These are phyloP conservation scores for Candida pini DNA, from an alignment of 805 yeast species.

Conservation along the genomic window DNA sequence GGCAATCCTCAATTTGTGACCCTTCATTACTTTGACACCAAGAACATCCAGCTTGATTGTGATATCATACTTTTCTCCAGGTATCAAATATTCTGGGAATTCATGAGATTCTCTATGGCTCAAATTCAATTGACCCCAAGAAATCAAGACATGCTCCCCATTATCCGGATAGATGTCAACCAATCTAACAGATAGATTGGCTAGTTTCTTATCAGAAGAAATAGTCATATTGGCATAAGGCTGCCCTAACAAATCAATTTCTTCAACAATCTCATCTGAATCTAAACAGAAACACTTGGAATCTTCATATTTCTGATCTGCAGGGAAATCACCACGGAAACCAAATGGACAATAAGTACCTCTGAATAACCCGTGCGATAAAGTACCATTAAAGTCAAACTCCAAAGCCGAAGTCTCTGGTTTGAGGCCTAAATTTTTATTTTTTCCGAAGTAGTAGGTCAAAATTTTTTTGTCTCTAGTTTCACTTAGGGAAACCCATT, in stretches of 20 bases:
- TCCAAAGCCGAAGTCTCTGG: constrained; percentile 6
- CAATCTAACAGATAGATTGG: constrained; percentile 35
- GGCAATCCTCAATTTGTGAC: constrained; percentile 35
- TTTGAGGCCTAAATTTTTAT: constrained; percentile 5
- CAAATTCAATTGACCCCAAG: constrained; percentile 42
- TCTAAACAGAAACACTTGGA: constrained; percentile 34
- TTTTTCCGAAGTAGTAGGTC: constrained; percentile 11
- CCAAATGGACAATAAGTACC: constrained; percentile 45
- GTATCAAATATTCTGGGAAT: constrained; percentile 31
- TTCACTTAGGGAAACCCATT: constrained; percentile 31
- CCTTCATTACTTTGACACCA: constrained; percentile 31
- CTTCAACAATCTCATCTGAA: constrained; percentile 20
- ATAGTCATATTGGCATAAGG: constrained; percentile 30
- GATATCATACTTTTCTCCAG: constrained; percentile 30
- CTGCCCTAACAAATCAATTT: constrained; percentile 31
- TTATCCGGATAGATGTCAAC: constrained; percentile 35
- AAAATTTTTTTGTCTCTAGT: constrained; percentile 10
- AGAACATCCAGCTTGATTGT: constrained; percentile 34
- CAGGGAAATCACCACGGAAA: constrained; percentile 40
- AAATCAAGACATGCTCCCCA: constrained; percentile 33
- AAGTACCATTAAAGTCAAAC: constrained; percentile 25
- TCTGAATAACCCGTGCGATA: constrained; percentile 38
- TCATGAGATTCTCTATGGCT: constrained; percentile 38
- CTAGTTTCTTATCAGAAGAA: constrained; percentile 32
- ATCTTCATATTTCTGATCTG: constrained; percentile 39